A percentile compares a stretch with the other conserved stretches of the same genome.
Evolutionary conservation across 2,329 filamentous ascomycete genomes (phyloP).

Genomic region (Diplodia scrobiculata): DNA sequence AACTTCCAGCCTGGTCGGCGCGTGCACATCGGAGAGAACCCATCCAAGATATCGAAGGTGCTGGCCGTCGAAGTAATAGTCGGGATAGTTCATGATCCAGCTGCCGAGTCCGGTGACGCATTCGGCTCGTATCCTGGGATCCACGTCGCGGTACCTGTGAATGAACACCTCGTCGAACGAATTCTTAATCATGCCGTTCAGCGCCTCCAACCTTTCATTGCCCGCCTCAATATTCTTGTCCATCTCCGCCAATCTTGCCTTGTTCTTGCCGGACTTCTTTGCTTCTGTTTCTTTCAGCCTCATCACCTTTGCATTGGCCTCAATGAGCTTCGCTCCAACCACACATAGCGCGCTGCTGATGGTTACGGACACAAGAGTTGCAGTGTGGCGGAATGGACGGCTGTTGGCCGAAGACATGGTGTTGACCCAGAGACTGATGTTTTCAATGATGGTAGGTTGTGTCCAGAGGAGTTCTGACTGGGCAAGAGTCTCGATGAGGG

Average conservation of each 20-base stretch:
- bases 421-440: conserved; percentile 84
- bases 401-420: conserved; percentile 87
- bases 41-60: conserved; percentile 94
- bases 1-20: conserved; percentile 78
- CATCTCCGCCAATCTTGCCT: conserved; percentile 72
- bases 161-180: conserved; percentile 93
- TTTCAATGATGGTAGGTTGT: conserved; percentile 77
- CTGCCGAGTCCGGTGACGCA: conserved; percentile 82
- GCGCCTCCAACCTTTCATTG: conserved; percentile 67
- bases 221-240: conserved; percentile 72
- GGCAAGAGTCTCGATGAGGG: conserved; percentile 75
- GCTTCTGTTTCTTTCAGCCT: conserved; percentile 78
- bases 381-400: conserved; percentile 90
- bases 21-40: conserved; percentile 82
- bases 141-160: conserved; percentile 92
- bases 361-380: conserved; percentile 78
- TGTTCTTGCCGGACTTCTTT: conserved; percentile 73
- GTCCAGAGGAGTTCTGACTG: conserved; percentile 80
- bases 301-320: conserved; percentile 72
- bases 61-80: conserved; percentile 84
- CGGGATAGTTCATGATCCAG: conserved; percentile 85
- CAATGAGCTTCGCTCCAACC: conserved; percentile 69
- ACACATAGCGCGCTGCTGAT: conserved; percentile 77
- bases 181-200: conserved; percentile 74
- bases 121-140: conserved; percentile 83